Conservation (phyloP, 2,329 filamentous ascomycete genomes). For the Penicillium thymicola region DNA sequence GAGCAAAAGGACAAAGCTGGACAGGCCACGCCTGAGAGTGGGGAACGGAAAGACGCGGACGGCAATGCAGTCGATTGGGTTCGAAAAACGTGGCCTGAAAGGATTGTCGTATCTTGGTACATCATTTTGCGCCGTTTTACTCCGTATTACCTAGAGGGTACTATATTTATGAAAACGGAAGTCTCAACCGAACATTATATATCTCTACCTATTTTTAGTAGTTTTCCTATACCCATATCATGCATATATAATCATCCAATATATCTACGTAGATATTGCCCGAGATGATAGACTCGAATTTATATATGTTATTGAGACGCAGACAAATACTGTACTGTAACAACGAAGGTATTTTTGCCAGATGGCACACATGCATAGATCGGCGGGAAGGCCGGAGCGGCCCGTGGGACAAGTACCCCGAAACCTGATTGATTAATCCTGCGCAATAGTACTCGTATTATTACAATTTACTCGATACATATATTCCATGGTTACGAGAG, state of each 20-base stretch:
- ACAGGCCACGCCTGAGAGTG: constrained; percentile 22
- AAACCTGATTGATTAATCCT: constrained; percentile 11
- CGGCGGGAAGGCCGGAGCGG: constrained; percentile 30
- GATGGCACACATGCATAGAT: constrained; percentile 29
- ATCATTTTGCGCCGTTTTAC: neutral
- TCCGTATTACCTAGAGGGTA: neutral
- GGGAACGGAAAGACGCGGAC: constrained; percentile 36
- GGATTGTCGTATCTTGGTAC: constrained; percentile 1
- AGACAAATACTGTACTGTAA: neutral
- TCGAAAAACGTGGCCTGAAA: constrained; percentile 17
- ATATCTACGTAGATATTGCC: too few species aligned
- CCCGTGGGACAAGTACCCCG: constrained; percentile 29
- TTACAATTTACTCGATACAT: constrained; percentile 1
- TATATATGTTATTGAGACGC: neutral
- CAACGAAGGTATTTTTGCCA: constrained; percentile 6
- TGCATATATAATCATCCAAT: neutral
- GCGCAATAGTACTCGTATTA: constrained; percentile 16
- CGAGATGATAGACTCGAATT: neutral
- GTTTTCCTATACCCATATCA: neutral
- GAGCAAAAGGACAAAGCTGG: constrained; percentile 11
- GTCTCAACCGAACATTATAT: neutral
- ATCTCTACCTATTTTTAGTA: neutral
- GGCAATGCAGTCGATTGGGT: constrained; percentile 36
- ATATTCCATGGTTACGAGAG: neutral
- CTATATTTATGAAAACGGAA: constrained; percentile 1